phyloP scores from a whole-genome alignment of 768 basidiomycete genomes.

The Mycena kentingensis region DNA sequence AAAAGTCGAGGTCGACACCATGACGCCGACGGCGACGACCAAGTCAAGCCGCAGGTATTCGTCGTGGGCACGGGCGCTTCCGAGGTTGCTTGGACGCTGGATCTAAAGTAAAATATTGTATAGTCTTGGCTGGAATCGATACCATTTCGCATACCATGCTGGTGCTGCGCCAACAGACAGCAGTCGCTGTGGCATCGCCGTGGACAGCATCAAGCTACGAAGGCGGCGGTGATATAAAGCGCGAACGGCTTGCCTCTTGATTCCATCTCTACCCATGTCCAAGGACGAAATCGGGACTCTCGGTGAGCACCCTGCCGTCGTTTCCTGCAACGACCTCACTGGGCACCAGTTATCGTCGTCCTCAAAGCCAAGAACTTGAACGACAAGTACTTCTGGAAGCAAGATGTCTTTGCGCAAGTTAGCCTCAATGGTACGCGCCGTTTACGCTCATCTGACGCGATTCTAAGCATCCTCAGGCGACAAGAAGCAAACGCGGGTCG shows the following conservation, averaged over 20 bases:
- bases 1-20: too few relatives aligned
- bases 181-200: too few relatives aligned
- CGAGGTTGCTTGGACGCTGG: background rate
- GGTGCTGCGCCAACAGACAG: background rate
- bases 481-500: conserved; percentile 69
- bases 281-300: conserved; percentile 74
- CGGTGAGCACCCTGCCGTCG: background rate
- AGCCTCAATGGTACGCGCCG: conserved; percentile 49
- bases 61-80: background rate
- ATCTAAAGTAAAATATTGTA: background rate
- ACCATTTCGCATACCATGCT: too few relatives aligned
- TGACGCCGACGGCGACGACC: background rate
- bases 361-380: conserved; percentile 82
- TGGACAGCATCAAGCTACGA: too few relatives aligned
- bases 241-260: background rate
- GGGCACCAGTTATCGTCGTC: conserved; percentile 61
- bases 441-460: background rate
- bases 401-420: conserved; percentile 81
- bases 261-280: conserved; percentile 26
- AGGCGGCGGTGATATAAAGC: background rate
- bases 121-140: background rate
- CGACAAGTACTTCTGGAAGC: conserved; percentile 89
- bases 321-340: background rate
- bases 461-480: conserved; percentile 38
- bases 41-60: background rate